A percentile compares a stretch with the other conserved stretches of the same genome.
Conservation (phyloP, 2,329 filamentous ascomycete genomes). For the Aureobasidium mangrovei region DNA sequence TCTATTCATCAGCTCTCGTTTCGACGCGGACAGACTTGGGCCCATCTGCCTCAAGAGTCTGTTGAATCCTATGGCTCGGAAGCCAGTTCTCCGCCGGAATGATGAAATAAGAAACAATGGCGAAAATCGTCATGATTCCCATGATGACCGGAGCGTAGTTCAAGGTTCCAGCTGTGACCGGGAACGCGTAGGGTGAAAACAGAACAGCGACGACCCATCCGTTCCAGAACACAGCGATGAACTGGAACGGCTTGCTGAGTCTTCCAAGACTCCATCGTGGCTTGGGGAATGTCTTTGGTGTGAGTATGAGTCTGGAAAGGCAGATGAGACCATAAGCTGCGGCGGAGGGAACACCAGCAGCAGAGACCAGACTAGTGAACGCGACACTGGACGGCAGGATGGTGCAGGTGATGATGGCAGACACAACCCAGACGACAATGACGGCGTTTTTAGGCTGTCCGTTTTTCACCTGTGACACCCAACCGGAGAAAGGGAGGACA, state of each 20-base stretch:
- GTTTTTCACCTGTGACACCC: slow-evolving; percentile 47
- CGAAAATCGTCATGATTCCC: slow-evolving; percentile 31
- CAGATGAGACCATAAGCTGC: slow-evolving; percentile 38
- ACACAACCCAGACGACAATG: slow-evolving; percentile 48
- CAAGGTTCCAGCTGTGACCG: slow-evolving; percentile 27
- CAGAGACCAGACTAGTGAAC: slow-evolving; percentile 32
- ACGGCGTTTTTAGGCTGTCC: slow-evolving; percentile 54
- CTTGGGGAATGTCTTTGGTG: slow-evolving; percentile 29
- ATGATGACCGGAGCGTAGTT: slow-evolving; percentile 33
- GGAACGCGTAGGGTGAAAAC: slow-evolving; percentile 31
- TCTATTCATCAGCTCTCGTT: not conserved
- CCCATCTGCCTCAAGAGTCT: slow-evolving; percentile 5
- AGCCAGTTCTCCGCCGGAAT: slow-evolving; percentile 32
- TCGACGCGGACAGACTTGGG: slow-evolving; percentile 4
- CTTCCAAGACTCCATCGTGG: slow-evolving; percentile 29
- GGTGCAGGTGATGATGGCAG: slow-evolving; percentile 49
- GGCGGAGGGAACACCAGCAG: slow-evolving; percentile 33
- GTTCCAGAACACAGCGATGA: slow-evolving; percentile 32
- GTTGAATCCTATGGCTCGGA: slow-evolving; percentile 17
- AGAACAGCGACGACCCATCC: slow-evolving; percentile 29
- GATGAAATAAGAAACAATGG: slow-evolving; percentile 27
- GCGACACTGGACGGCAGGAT: slow-evolving; percentile 45
- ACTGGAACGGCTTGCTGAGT: slow-evolving; percentile 29
- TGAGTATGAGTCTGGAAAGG: slow-evolving; percentile 29
- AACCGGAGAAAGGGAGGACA: slow-evolving; percentile 50